Evolutionary conservation across 139 green algal species (phyloP), one percentile per base, ranked within the genome.

Genomic region (Chlorella vulgaris): DNA sequence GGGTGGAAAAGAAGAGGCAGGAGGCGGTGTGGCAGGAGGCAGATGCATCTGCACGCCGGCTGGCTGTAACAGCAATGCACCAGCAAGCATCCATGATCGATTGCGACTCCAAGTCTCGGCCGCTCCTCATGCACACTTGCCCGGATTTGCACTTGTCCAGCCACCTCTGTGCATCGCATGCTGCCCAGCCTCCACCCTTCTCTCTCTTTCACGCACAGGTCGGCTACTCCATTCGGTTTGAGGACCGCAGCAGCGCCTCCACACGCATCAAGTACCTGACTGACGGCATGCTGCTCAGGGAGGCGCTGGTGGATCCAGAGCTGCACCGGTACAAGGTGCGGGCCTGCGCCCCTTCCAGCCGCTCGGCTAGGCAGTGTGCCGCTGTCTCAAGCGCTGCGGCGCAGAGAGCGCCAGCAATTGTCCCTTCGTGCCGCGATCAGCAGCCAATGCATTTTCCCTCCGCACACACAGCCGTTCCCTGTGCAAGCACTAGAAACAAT

Each of bases 201-300:
- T 43, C 28, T 21, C 21, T 10, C 22, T 18, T 0, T 10, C 8
- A 43, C 24, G 38, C 28, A 15, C 81, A 91, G 86, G 84, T 97
- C 2, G 94, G 94, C 3, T 97, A 97, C 84, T 85, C 81, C 38
- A 88, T 98, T 28, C 90, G 92, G 21, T 98, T 97, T 88, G 93
- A 97, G 82, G 94, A 98, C 83, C 81, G 79, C 53, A 93, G 84
- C 35, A 83, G 53, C 39, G 50, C 80, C 29, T 65, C 63, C 61
- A 97, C 93, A 1, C 47, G 81, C 31, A 94, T 97, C 66, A 95
- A 95, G 80, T 98, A 98, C 80, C 76, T 97, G 76, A 98, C 95
- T 15, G 96, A 99, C 76, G 96, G 96, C 35, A 96, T 99, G 93
- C 89, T 99, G 84, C 88, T 99, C 66, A 87, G 96, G 3, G 96